A percentile compares a stretch with the other conserved stretches of the same genome.
Evolutionary conservation across 805 yeast species (phyloP).

Genomic region (Candida hungchunana): DNA sequence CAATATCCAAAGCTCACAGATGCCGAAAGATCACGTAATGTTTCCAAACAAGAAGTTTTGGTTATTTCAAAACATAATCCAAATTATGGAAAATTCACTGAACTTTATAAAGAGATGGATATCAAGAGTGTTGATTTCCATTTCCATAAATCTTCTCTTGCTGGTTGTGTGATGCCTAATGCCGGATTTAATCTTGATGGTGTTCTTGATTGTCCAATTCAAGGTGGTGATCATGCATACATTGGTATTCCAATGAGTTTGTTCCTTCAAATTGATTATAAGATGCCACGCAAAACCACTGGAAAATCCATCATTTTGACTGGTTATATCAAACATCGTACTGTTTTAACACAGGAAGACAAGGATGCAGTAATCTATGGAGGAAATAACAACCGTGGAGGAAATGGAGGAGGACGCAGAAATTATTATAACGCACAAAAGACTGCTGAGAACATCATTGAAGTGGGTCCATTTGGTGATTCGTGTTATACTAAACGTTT

Average conservation of each 20-base stretch:
- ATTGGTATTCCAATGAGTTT: constrained; percentile 38
- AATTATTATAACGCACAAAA: constrained; percentile 27
- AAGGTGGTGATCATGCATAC: constrained; percentile 29
- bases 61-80: constrained; percentile 62
- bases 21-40: constrained; percentile 66
- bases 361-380: constrained; percentile 48
- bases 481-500: constrained; percentile 42
- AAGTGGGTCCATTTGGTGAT: constrained; percentile 46
- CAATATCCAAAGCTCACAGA: constrained; percentile 62
- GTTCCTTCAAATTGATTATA: constrained; percentile 45
- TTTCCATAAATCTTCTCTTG: constrained; percentile 48
- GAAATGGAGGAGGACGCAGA: constrained; percentile 29
- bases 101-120: constrained; percentile 23
- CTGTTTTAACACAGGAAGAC: constrained; percentile 65
- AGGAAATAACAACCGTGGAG: constrained; percentile 23
- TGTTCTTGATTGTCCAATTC: constrained; percentile 32
- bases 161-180: constrained; percentile 48
- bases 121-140: constrained; percentile 36
- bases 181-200: constrained; percentile 29
- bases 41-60: constrained; percentile 64
- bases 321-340: constrained; percentile 64
- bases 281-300: constrained; percentile 49
- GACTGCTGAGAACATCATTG: constrained; percentile 35
- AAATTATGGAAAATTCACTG: constrained; percentile 33
- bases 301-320: constrained; percentile 83